Percentiles rank a stretch among this genome's conserved stretches.
phyloP scores from a whole-genome alignment of 106 monocot genomes.

The Acanthochlamys bracteata region DNA sequence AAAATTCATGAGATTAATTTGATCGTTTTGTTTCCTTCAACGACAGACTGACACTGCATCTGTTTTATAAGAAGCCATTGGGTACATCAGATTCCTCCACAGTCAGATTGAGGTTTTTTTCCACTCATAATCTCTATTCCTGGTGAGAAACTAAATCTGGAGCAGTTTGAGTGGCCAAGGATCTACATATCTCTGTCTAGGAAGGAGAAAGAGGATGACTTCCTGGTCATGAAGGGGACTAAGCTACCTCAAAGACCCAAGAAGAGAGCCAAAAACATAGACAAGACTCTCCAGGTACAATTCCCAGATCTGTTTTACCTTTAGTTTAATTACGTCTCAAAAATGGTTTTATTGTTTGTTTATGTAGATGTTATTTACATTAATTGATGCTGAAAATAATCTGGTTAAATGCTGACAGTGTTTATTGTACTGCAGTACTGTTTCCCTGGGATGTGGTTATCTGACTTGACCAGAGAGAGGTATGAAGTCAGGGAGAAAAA shows the following conservation, averaged over 20 bases:
- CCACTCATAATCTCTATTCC: no score
- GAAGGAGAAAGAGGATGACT: constrained; percentile 92
- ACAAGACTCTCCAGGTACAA: constrained; percentile 61
- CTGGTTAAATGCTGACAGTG: background rate
- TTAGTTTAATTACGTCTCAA: no score
- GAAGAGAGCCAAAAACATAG: constrained; percentile 71
- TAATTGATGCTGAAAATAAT: background rate
- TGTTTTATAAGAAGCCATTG: constrained; percentile 89
- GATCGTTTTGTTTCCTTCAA: constrained; percentile 9
- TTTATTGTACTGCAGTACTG: constrained; percentile 32
- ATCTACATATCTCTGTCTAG: constrained; percentile 71
- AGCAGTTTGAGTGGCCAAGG: constrained; percentile 77
- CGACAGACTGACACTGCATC: constrained; percentile 95
- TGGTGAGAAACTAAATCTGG: constrained; percentile 44
- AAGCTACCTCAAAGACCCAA: constrained; percentile 83
- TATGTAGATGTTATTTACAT: background rate
- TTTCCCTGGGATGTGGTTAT: constrained; percentile 84
- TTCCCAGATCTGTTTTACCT: no score
- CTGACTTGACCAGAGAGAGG: constrained; percentile 61
- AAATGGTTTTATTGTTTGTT: background rate
- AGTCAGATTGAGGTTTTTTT: constrained; percentile 67
- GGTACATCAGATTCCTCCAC: constrained; percentile 98
- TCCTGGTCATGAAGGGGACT: constrained; percentile 75
- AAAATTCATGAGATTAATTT: no score
- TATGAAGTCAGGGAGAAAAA: constrained; percentile 93